These are phyloP conservation scores for Candida maris DNA, from an alignment of 805 yeast genomes.

Conservation along the genomic window DNA sequence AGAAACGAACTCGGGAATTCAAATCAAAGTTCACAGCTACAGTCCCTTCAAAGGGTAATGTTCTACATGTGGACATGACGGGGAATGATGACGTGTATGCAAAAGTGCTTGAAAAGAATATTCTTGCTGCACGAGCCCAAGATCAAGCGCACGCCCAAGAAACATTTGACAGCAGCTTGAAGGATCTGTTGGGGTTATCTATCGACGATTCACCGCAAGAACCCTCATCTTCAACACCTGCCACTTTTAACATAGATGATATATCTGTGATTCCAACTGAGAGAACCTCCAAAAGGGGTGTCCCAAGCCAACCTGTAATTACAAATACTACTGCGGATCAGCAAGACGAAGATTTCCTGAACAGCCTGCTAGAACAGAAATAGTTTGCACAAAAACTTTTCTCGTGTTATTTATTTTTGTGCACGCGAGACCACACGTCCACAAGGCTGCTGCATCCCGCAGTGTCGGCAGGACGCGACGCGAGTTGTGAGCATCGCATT, in stretches of 20 bases:
- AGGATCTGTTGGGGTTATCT: constrained; percentile 18
- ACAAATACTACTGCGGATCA: not conserved
- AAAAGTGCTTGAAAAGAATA: constrained; percentile 10
- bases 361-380: constrained; percentile 13
- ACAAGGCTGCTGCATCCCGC: too few species aligned
- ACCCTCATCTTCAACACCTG: constrained; percentile 4
- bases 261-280: constrained; percentile 1
- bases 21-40: constrained; percentile 7
- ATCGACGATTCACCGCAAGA: constrained; percentile 1
- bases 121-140: constrained; percentile 5
- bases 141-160: constrained; percentile 3
- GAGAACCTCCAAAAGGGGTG: too few species aligned
- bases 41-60: constrained; percentile 9
- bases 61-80: constrained; percentile 14
- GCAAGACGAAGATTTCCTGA: constrained; percentile 19
- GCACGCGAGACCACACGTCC: not conserved
- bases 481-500: too few species aligned
- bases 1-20: constrained; percentile 16
- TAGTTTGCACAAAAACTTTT: not conserved
- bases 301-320: too few species aligned
- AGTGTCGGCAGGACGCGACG: too few species aligned
- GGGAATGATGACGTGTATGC: constrained; percentile 15
- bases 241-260: constrained; percentile 8
- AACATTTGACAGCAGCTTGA: constrained; percentile 19
- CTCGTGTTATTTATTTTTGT: not conserved